A percentile compares a stretch with the other conserved stretches of the same genome.
Evolutionary conservation across 768 basidiomycete genomes (phyloP).

Genomic region (Tulasnella sp.): DNA sequence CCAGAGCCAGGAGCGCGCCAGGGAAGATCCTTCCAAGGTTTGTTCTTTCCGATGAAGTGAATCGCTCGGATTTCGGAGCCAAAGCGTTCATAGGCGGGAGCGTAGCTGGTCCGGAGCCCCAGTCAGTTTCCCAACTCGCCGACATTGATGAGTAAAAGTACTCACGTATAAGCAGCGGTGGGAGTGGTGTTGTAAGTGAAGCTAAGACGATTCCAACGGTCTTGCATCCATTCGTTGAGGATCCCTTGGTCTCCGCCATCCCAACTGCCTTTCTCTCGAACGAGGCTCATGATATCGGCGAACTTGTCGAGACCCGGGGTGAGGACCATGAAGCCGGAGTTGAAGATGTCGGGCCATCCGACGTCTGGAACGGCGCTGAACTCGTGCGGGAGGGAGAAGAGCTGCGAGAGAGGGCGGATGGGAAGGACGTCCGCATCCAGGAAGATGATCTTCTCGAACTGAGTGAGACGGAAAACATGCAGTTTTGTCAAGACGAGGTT

Average conservation of each 20-base stretch:
- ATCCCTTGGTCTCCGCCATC: conserved; percentile 99
- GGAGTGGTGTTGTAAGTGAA: conserved; percentile 99
- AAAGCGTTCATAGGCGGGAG: conserved; percentile 91
- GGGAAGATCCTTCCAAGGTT: conserved; percentile 78
- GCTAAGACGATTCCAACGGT: conserved; percentile 84
- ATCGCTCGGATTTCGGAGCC: conserved; percentile 76
- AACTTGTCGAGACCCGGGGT: conserved; percentile 78
- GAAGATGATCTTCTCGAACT: conserved; percentile 78
- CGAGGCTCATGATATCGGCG: conserved; percentile 51
- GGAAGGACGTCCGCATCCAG: conserved; percentile 90
- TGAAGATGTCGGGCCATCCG: conserved; percentile 99
- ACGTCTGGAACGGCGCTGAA: conserved; percentile 94
- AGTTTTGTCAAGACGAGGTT: conserved; percentile 91
- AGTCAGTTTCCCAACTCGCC: conserved; percentile 8
- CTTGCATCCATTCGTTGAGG: conserved; percentile 87
- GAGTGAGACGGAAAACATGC: conserved; percentile 85
- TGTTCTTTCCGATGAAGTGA: conserved; percentile 93
- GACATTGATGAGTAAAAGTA: conserved; percentile 17
- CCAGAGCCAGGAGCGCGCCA: conserved; percentile 50
- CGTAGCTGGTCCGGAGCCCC: conserved; percentile 48
- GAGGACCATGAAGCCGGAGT: conserved; percentile 89
- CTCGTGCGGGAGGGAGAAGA: conserved; percentile 72
- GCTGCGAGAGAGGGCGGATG: conserved; percentile 76
- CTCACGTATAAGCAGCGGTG: conserved; percentile 91
- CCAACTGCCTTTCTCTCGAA: conserved; percentile 77